Evolutionary conservation across 2,329 filamentous ascomycete species (phyloP).

Genomic region (Fusarium poae): DNA sequence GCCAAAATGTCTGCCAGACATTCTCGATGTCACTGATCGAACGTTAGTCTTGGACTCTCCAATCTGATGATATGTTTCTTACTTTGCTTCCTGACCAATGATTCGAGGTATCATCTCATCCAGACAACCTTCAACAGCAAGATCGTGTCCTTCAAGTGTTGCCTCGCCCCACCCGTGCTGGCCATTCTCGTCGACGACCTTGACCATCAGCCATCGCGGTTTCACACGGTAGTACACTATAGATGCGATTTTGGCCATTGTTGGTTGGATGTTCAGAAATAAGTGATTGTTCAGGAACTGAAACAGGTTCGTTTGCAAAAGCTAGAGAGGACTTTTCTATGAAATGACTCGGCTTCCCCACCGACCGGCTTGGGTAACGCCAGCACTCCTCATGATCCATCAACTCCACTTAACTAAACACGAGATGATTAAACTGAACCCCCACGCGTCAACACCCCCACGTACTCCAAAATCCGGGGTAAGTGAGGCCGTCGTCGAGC

Average conservation of each 20-base stretch:
- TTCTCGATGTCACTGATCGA: slow-evolving; percentile 78
- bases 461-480: slow-evolving; percentile 6
- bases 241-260: slow-evolving; percentile 51
- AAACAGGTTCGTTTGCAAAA: neutral
- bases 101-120: slow-evolving; percentile 74
- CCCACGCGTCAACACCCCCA: slow-evolving; percentile 23
- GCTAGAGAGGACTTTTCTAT: slow-evolving; percentile 12
- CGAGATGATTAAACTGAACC: neutral
- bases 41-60: rapidly evolving
- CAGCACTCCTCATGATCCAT: neutral
- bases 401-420: neutral
- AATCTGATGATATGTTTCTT: slow-evolving; percentile 26
- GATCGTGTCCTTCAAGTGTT: slow-evolving; percentile 78
- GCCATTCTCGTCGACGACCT: slow-evolving; percentile 76
- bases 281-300: neutral
- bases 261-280: neutral
- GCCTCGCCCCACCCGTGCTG: slow-evolving; percentile 80
- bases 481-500: neutral
- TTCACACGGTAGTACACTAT: slow-evolving; percentile 82
- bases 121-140: slow-evolving; percentile 79
- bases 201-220: slow-evolving; percentile 83
- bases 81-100: slow-evolving; percentile 78
- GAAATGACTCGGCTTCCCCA: slow-evolving; percentile 2
- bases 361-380: neutral
- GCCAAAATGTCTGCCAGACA: slow-evolving; percentile 81